Evolutionary conservation across 306 rosid genomes (phyloP).

Genomic region (Rosa lucieae): DNA sequence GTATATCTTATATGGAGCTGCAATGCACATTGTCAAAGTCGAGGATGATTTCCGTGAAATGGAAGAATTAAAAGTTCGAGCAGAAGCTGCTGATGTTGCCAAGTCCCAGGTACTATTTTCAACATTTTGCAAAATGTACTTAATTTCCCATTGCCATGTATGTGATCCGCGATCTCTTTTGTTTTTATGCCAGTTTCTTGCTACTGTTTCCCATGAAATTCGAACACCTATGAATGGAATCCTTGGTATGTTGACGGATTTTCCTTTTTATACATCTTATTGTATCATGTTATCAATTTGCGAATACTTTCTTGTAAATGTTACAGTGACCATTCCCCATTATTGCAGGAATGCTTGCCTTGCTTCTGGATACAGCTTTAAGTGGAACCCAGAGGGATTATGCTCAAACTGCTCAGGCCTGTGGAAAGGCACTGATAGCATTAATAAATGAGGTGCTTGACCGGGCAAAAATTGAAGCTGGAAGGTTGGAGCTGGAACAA

Average conservation of each 20-base stretch:
- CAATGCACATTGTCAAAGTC: slow-evolving; percentile 85
- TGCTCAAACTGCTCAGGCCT: slow-evolving; percentile 95
- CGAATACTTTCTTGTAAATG: slow-evolving; percentile 10
- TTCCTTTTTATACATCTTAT: slow-evolving; percentile 6
- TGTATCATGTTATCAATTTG: neutral
- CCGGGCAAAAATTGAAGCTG: slow-evolving; percentile 96
- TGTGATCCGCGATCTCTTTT: slow-evolving; percentile 12
- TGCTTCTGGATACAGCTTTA: slow-evolving; percentile 87
- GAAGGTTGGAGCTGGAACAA: slow-evolving; percentile 92
- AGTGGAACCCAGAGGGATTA: slow-evolving; percentile 91
- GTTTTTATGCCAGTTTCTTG: slow-evolving; percentile 69
- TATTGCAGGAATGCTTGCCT: slow-evolving; percentile 88
- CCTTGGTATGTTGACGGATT: slow-evolving; percentile 56
- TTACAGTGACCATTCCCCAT: slow-evolving; percentile 18
- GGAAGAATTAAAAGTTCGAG: slow-evolving; percentile 68
- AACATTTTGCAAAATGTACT: slow-evolving; percentile 19
- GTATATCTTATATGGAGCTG: slow-evolving; percentile 89
- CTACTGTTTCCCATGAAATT: slow-evolving; percentile 98
- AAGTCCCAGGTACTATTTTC: slow-evolving; percentile 78
- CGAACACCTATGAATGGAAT: slow-evolving; percentile 99
- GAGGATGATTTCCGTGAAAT: slow-evolving; percentile 89
- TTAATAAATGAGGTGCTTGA: slow-evolving; percentile 97
- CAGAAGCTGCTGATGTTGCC: slow-evolving; percentile 97
- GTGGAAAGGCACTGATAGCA: slow-evolving; percentile 92
- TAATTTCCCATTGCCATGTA: slow-evolving; percentile 22